A percentile compares a stretch with the other conserved stretches of the same genome.
Conservation (phyloP, 2,329 filamentous ascomycete species). For the Aschersonia sp. region DNA sequence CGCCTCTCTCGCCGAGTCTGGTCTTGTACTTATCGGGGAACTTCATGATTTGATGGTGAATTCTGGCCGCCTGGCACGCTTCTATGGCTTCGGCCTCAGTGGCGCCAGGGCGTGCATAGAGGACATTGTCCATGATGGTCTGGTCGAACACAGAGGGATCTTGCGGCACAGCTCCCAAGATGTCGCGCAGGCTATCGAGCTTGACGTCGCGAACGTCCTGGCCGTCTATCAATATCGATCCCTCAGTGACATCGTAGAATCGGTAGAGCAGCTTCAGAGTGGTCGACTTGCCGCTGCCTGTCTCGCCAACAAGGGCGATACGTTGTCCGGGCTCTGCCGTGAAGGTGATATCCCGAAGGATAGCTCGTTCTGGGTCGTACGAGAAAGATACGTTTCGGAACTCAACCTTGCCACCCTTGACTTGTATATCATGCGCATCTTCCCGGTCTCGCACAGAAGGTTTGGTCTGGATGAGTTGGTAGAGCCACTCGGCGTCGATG, state of each 20-base stretch:
- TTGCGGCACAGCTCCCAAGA: slow-evolving; percentile 50
- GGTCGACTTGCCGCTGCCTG: slow-evolving; percentile 48
- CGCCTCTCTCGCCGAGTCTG: slow-evolving; percentile 31
- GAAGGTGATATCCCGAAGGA: slow-evolving; percentile 34
- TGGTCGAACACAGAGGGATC: slow-evolving; percentile 50
- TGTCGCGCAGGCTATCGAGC: slow-evolving; percentile 39
- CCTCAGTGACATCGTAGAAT: slow-evolving; percentile 42
- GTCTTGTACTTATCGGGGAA: slow-evolving; percentile 39
- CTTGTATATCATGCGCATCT: slow-evolving; percentile 26
- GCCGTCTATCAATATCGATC: slow-evolving; percentile 41
- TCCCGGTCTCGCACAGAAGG: slow-evolving; percentile 35
- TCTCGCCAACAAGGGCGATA: slow-evolving; percentile 46
- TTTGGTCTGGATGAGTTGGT: slow-evolving; percentile 41
- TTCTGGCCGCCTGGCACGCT: slow-evolving; percentile 45
- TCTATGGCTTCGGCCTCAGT: slow-evolving; percentile 44
- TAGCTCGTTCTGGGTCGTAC: slow-evolving; percentile 37
- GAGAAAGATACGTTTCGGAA: slow-evolving; percentile 40
- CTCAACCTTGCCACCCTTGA: slow-evolving; percentile 32
- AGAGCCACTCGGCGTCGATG: slow-evolving; percentile 49
- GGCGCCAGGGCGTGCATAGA: slow-evolving; percentile 46
- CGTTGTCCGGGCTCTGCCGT: slow-evolving; percentile 36
- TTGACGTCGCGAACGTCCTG: slow-evolving; percentile 45
- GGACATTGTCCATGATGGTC: slow-evolving; percentile 49
- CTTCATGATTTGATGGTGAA: slow-evolving; percentile 48
- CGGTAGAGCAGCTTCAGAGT: slow-evolving; percentile 45